phyloP scores from a whole-genome alignment of 495 filamentous ascomycete genomes.

The Polyplosphaeria fusca region DNA sequence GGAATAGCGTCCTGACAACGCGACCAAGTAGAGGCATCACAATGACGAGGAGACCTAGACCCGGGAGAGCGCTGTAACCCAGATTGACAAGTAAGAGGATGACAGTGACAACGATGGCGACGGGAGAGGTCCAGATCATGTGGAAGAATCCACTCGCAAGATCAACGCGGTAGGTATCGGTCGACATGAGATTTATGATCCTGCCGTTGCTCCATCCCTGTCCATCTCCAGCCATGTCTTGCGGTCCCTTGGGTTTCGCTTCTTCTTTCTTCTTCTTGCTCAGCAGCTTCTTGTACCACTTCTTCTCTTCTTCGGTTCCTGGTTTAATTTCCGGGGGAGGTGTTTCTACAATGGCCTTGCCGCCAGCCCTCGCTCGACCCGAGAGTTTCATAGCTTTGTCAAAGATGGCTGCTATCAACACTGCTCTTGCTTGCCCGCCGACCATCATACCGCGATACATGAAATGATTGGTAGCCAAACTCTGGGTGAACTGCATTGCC shows the following conservation, averaged over 20 bases:
- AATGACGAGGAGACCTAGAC: slow-evolving; percentile 76
- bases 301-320: slow-evolving; percentile 47
- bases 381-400: slow-evolving; percentile 49
- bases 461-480: slow-evolving; percentile 44
- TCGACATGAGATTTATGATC: slow-evolving; percentile 87
- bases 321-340: slow-evolving; percentile 39
- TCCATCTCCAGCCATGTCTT: slow-evolving; percentile 60
- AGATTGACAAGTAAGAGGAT: slow-evolving; percentile 78
- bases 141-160: slow-evolving; percentile 84
- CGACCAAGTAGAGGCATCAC: slow-evolving; percentile 70
- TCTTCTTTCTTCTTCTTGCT: slow-evolving; percentile 43
- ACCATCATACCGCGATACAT: slow-evolving; percentile 46
- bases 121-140: slow-evolving; percentile 79
- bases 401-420: slow-evolving; percentile 47
- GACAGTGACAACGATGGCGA: slow-evolving; percentile 73
- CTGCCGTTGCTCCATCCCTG: slow-evolving; percentile 87
- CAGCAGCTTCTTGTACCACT: slow-evolving; percentile 45
- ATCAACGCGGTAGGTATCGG: slow-evolving; percentile 87
- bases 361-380: slow-evolving; percentile 44
- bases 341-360: slow-evolving; percentile 35
- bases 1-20: slow-evolving; percentile 69
- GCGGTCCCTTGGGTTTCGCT: slow-evolving; percentile 39
- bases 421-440: slow-evolving; percentile 42
- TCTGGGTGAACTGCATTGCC: slow-evolving; percentile 42
- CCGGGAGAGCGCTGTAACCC: slow-evolving; percentile 81